Evolutionary conservation across 768 basidiomycete genomes (phyloP), one percentile per base, ranked within the genome.

Genomic region (Trametes cinnabarina): DNA sequence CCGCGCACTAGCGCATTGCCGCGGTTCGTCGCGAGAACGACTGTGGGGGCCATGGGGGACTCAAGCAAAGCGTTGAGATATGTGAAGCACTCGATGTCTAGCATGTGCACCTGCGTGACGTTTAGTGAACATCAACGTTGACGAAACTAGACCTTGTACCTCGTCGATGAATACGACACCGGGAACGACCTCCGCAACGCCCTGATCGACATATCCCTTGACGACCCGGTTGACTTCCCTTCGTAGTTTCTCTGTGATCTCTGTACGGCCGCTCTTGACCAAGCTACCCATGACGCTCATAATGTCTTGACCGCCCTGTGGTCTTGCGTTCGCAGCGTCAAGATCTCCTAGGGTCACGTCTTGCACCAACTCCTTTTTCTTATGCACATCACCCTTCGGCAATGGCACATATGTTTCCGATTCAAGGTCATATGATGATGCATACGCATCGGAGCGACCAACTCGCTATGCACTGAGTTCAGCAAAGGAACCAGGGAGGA

Each of bases 161-260:
- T 99, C 97, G 70, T 98, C 97, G 60, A 99, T 95, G 73, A 99
- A 99, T 14, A 98, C 87, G 4, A 99, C 96, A 3, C 97, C 97
- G 9, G 97, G 97, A 2, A 99, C 90, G 22, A 98, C 86, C 74
- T 99, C 97, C 11, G 97, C 97, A 3, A 98, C 94, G 30, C 96
- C 96, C 71, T 98, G 95, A 68, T 98, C 96, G 34, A 98, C 96
- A 70, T 98, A 98, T 34, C 90, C 84, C 73, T 97, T 91, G 35
- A 98, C 97, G 32, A 98, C 92, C 71, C 95, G 95, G 80, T 98
- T 96, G 53, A 98, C 95, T 73, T 99, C 96, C 61, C 86, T 80
- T 55, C 96, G 79, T 49, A 99, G 79, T 73, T 99, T 98, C 68
- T 98, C 97, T 37, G 96, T 98, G 5, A 99, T 89, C 70, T 98